Evolutionary conservation across 495 filamentous ascomycete species (phyloP).

Genomic region (Xanthoparmelia taractica): DNA sequence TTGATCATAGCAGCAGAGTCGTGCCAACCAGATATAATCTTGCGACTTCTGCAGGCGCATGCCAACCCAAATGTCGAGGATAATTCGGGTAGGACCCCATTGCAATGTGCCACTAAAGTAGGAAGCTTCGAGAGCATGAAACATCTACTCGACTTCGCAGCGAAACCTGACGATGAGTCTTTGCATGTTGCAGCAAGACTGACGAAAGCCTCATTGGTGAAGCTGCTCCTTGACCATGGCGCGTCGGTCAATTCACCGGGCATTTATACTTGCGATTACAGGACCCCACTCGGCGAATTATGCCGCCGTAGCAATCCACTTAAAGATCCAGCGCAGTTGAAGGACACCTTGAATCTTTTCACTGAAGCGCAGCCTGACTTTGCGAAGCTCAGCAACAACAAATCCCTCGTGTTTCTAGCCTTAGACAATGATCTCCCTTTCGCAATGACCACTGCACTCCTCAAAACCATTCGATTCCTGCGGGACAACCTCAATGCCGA

Average conservation of each 20-base stretch:
- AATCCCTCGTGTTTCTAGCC: conserved; percentile 11
- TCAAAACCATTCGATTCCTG: conserved; percentile 3
- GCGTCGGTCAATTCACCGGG: conserved; percentile 14
- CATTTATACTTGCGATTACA: conserved; percentile 13
- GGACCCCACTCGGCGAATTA: conserved; percentile 18
- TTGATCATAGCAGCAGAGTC: conserved; percentile 16
- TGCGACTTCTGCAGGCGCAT: conserved; percentile 16
- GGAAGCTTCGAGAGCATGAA: conserved; percentile 14
- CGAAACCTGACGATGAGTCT: conserved; percentile 19
- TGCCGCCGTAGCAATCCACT: conserved; percentile 9
- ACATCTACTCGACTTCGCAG: conserved; percentile 14
- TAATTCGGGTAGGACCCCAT: conserved; percentile 7
- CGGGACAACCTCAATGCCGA: conserved; percentile 16
- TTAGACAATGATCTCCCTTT: conserved; percentile 17
- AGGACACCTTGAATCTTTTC: conserved; percentile 14
- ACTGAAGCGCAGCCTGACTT: conserved; percentile 9
- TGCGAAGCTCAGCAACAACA: conserved; percentile 4
- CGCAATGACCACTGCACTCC: conserved; percentile 10
- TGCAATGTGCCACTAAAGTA: conserved; percentile 6
- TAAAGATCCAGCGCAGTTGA: conserved; percentile 10
- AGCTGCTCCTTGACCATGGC: conserved; percentile 14
- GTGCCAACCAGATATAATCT: conserved; percentile 3
- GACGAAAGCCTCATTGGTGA: not conserved
- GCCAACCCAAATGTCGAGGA: conserved; percentile 13
- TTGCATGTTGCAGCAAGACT: conserved; percentile 18